Conservation (phyloP, 768 basidiomycete species). For the Tricholoma sp. region DNA sequence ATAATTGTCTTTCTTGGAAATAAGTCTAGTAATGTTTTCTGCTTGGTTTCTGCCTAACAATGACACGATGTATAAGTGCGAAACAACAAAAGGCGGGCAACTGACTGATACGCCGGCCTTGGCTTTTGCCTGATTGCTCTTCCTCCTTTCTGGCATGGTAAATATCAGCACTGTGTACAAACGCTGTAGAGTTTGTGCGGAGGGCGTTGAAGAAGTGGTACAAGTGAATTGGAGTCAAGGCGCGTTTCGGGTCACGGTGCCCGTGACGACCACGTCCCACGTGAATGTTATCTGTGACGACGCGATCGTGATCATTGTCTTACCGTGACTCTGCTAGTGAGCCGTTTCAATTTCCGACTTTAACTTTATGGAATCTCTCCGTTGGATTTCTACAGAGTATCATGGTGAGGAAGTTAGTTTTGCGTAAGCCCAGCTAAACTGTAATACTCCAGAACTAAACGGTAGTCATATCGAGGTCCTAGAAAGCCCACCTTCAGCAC, state of each 20-base stretch:
- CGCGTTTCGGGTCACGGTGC: background rate
- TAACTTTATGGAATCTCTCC: constrained; percentile 3
- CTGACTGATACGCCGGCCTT: constrained; percentile 22
- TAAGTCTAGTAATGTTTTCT: constrained; percentile 38
- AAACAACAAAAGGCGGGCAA: constrained; percentile 3
- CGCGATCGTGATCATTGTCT: too few species aligned
- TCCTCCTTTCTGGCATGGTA: constrained; percentile 23
- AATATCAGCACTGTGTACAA: background rate
- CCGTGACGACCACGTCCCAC: background rate
- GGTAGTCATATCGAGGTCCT: constrained; percentile 46
- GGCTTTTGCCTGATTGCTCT: constrained; percentile 14
- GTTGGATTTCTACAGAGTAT: constrained; percentile 37
- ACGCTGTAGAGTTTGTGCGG: background rate
- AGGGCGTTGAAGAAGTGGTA: background rate
- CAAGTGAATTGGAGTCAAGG: background rate
- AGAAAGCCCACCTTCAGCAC: constrained; percentile 51
- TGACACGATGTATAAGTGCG: constrained; percentile 4
- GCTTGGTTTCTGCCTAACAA: constrained; percentile 18
- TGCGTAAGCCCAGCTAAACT: background rate
- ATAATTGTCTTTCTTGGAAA: constrained; percentile 20
- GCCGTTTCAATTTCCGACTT: too few species aligned
- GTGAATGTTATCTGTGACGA: background rate
- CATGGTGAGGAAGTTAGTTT: constrained; percentile 23
- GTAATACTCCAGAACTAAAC: constrained; percentile 49
- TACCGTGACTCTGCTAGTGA: too few species aligned